Conservation (phyloP, 2,329 filamentous ascomycete genomes). For the Decorospora gaudefroyi region DNA sequence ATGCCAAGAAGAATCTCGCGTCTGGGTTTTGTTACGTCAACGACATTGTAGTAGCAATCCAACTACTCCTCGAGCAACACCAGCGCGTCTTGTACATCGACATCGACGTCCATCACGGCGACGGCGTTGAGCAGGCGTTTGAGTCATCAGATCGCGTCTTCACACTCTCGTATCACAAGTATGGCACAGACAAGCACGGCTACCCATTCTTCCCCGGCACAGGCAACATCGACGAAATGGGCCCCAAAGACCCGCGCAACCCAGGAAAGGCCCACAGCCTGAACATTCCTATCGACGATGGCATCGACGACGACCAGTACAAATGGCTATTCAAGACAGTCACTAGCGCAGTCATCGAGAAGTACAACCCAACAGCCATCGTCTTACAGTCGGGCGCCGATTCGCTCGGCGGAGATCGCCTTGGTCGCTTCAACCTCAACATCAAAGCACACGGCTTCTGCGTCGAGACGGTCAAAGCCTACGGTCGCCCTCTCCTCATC, state of each 20-base stretch:
- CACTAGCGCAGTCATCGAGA: conserved; percentile 75
- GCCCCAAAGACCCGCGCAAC: conserved; percentile 80
- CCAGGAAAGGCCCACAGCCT: conserved; percentile 86
- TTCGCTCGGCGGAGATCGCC: conserved; percentile 86
- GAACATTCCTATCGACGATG: conserved; percentile 88
- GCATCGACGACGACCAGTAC: conserved; percentile 90
- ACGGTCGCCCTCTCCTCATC: conserved; percentile 80
- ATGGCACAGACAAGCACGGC: conserved; percentile 66
- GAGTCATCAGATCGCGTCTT: conserved; percentile 88
- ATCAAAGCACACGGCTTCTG: conserved; percentile 93
- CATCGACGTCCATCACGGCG: conserved; percentile 89
- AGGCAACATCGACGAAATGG: conserved; percentile 82
- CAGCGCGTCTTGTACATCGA: conserved; percentile 92
- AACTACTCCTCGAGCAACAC: conserved; percentile 80
- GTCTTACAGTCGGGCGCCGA: conserved; percentile 96
- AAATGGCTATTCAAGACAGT: conserved; percentile 80
- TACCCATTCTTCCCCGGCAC: conserved; percentile 84
- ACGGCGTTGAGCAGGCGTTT: conserved; percentile 89
- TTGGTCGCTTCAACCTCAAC: conserved; percentile 95
- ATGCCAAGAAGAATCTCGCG: conserved; percentile 92
- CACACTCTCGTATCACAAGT: conserved; percentile 96
- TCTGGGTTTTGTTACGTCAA: conserved; percentile 99
- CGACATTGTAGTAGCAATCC: conserved; percentile 91
- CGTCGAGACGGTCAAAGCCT: conserved; percentile 82
- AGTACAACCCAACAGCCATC: conserved; percentile 87